phyloP scores from a whole-genome alignment of 176 grass and related monocot species.

The Alloteropsis semialata region DNA sequence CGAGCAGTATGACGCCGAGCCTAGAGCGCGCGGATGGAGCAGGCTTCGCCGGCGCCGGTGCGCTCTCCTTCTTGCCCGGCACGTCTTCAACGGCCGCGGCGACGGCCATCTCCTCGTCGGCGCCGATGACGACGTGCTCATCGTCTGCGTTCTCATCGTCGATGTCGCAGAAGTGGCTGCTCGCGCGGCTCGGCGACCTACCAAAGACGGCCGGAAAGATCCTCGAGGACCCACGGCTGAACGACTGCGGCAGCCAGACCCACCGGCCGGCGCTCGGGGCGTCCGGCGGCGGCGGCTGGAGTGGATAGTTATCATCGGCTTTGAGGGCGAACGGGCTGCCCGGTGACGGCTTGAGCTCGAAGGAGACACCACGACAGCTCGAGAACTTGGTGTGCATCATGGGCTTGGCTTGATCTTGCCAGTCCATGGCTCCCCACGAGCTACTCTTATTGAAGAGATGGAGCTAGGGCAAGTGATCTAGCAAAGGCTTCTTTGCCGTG shows the following conservation, averaged over 20 bases:
- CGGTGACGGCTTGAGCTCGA: slow-evolving; percentile 43
- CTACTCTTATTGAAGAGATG: not conserved
- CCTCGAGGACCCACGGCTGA: slow-evolving; percentile 2
- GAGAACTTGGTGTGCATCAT: slow-evolving; percentile 35
- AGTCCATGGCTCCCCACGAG: slow-evolving; percentile 5
- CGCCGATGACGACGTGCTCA: not conserved
- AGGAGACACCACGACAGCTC: slow-evolving; percentile 62
- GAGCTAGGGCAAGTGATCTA: not conserved
- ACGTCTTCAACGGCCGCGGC: not conserved
- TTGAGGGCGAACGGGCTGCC: not conserved
- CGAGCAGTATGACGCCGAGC: slow-evolving; percentile 51
- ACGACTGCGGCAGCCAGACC: slow-evolving; percentile 32
- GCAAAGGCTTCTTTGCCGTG: not conserved
- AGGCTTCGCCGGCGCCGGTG: not conserved
- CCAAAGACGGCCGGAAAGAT: not conserved
- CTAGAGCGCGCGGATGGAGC: slow-evolving; percentile 15
- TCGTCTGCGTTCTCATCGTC: slow-evolving; percentile 6
- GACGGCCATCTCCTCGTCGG: slow-evolving; percentile 30
- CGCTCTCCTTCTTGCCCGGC: not conserved
- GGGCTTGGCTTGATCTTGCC: not conserved
- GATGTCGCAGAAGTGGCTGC: slow-evolving; percentile 74
- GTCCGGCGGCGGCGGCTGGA: not conserved
- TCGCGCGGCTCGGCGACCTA: slow-evolving; percentile 25
- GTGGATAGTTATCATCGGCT: not conserved
- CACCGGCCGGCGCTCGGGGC: slow-evolving; percentile 23